Conservation (phyloP, 345 rosid genomes). For the Trapa incisa region DNA sequence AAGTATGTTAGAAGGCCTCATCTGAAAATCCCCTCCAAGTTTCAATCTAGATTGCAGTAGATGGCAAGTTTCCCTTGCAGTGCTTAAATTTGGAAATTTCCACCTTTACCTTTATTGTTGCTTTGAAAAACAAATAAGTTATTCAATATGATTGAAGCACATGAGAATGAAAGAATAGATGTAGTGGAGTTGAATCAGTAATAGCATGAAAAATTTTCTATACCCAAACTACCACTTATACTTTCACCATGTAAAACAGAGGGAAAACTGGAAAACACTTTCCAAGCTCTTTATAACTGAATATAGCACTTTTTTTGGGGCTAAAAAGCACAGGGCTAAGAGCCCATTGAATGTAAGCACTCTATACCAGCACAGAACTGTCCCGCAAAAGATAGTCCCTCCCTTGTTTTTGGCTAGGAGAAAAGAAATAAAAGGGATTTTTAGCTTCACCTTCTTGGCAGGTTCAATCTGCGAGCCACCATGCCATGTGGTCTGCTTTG, state of each 20-base stretch:
- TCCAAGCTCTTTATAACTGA: not conserved
- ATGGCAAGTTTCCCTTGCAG: too few species aligned
- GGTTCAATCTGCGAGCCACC: slow-evolving; percentile 98
- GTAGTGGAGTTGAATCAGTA: too few species aligned
- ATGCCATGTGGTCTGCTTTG: slow-evolving; percentile 74
- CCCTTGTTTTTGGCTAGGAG: not conserved
- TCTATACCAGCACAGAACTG: not conserved
- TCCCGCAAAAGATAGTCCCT: not conserved
- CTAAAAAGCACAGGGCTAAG: too few species aligned
- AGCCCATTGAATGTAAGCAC: too few species aligned
- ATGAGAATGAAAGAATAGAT: too few species aligned
- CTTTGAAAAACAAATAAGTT: not conserved
- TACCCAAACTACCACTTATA: too few species aligned
- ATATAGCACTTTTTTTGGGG: not conserved
- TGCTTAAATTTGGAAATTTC: not conserved
- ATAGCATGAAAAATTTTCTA: too few species aligned
- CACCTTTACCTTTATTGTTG: not conserved
- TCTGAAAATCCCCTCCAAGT: not conserved
- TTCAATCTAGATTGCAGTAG: too few species aligned
- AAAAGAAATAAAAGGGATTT: not conserved
- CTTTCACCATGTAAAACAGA: too few species aligned
- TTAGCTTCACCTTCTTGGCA: slow-evolving; percentile 59
- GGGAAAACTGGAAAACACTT: too few species aligned
- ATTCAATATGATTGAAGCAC: not conserved
- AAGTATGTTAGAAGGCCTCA: not conserved